A percentile compares a stretch with the other conserved stretches of the same genome.
These are phyloP conservation scores for Lactarius sp. DNA, from an alignment of 768 basidiomycete genomes.

Conservation along the genomic window DNA sequence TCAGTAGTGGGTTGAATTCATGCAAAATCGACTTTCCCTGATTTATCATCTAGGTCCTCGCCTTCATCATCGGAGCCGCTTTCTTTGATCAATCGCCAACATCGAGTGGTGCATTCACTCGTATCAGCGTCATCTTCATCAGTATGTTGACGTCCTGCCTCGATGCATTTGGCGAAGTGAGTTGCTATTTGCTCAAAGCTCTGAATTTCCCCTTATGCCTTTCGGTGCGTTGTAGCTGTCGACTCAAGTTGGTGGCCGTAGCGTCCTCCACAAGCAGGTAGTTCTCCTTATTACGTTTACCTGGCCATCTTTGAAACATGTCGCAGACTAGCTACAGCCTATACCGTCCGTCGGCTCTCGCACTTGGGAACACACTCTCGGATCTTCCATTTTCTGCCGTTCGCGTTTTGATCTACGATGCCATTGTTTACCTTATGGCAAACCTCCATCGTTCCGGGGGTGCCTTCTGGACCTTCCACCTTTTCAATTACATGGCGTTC, in stretches of 20 bases:
- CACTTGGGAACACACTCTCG: constrained; percentile 60
- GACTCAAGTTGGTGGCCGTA: constrained; percentile 73
- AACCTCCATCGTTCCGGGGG: constrained; percentile 40
- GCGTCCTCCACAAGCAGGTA: constrained; percentile 64
- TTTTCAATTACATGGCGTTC: constrained; percentile 61
- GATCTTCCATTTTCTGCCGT: constrained; percentile 65
- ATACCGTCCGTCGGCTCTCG: constrained; percentile 61
- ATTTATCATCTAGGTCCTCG: constrained; percentile 41
- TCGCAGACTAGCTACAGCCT: constrained; percentile 52
- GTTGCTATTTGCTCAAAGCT: constrained; percentile 6
- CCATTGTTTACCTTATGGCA: constrained; percentile 67
- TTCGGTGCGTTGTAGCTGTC: constrained; percentile 44
- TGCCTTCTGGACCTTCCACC: constrained; percentile 54
- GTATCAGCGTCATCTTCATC: constrained; percentile 76
- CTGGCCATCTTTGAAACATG: not conserved
- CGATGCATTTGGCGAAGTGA: constrained; percentile 67
- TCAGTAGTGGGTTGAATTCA: constrained; percentile 44
- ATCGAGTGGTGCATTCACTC: constrained; percentile 80
- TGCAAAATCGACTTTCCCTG: not conserved
- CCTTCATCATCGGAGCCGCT: constrained; percentile 67
- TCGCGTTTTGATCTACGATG: constrained; percentile 54
- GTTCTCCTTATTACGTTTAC: constrained; percentile 15
- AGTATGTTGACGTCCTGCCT: constrained; percentile 62
- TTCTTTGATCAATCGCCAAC: constrained; percentile 70
- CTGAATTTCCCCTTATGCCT: not conserved